Base-by-base conservation (phyloP, 805 yeast genomes). In the Pichia phayaonensis region DNA sequence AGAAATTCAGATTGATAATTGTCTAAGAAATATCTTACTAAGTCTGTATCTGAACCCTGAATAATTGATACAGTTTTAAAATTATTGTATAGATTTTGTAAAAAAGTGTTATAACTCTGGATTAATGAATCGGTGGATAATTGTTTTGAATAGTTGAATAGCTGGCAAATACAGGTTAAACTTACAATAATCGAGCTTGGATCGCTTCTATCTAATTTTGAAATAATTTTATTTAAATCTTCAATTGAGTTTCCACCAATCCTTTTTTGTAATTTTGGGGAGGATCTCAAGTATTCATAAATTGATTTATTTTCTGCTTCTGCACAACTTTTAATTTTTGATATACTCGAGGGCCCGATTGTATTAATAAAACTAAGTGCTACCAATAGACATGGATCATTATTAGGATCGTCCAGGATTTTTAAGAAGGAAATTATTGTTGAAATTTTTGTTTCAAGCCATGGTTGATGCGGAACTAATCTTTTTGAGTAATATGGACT, bases 391-490 rank as follows among this genome's bases (percentile, higher is more conserved):
- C 64, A 55, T 16, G 62, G 59, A 48, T 62, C 62, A 40, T 64
- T 58, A 18, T 52, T 47, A 7, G 66, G 64, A 45, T 66, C 63
- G 12, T 61, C 58, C 54, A 75, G 31, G 0, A 81, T 65, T 54
- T 72, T 74, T 52, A 82, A 57, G 26, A 80, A 65, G 50, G 80
- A 79, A 15, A 83, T 55, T 1, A 83, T 58, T 43, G 74, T 64
- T 27, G 74, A 70, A 0, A 74, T 63, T 44, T 70, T 68, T 21
- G 71, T 72, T 57, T 57, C 71, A 12, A 74, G 56, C 88, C 88
- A 83, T 12, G 79, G 4, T 73, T 67, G 16, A 75, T 64, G 1
- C 75, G 68, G 23, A 79, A 63, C 54, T 72, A 76, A 39, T 69
- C 65, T 42, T 66, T 64, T 4, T 70, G 70, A n/a, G 79, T 62